These are phyloP conservation scores for Pichia sp. DNA, from an alignment of 1,139 yeast genomes.

Conservation along the genomic window DNA sequence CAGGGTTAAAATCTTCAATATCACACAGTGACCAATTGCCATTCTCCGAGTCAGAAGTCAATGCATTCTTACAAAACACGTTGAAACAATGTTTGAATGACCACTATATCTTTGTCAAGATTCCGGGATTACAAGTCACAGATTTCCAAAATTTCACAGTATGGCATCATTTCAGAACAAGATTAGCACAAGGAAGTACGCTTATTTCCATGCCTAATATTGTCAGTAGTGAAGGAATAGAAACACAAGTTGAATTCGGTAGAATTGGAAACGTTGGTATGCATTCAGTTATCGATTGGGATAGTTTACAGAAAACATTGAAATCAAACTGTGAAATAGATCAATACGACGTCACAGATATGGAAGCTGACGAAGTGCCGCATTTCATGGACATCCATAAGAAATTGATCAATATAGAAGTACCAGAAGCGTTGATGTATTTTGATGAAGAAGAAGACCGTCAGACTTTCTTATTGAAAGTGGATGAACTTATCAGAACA, in stretches of 20 bases:
- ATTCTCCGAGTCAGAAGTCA: constrained; percentile 39
- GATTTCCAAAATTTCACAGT: constrained; percentile 52
- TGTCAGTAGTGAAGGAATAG: constrained; percentile 4
- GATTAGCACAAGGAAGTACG: constrained; percentile 60
- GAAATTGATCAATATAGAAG: constrained; percentile 56
- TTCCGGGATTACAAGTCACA: constrained; percentile 62
- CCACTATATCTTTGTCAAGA: constrained; percentile 64
- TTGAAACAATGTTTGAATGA: constrained; percentile 67
- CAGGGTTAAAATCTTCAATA: constrained; percentile 37
- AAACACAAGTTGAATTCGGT: not conserved
- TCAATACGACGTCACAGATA: constrained; percentile 37
- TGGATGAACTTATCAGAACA: constrained; percentile 50
- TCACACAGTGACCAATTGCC: constrained; percentile 34
- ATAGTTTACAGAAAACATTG: constrained; percentile 43
- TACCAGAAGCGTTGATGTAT: constrained; percentile 27
- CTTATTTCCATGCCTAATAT: constrained; percentile 60
- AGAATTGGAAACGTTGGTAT: constrained; percentile 4
- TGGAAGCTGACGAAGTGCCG: constrained; percentile 44
- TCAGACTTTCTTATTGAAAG: constrained; percentile 34
- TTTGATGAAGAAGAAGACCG: constrained; percentile 28
- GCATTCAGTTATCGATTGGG: constrained; percentile 41
- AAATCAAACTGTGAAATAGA: constrained; percentile 50
- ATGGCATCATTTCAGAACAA: constrained; percentile 56
- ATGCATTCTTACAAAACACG: constrained; percentile 46
- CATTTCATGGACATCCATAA: constrained; percentile 59